Percentiles rank a stretch among this genome's conserved stretches.
These are phyloP conservation scores for Vigna trinervia DNA, from an alignment of 306 rosid genomes.

Conservation along the genomic window DNA sequence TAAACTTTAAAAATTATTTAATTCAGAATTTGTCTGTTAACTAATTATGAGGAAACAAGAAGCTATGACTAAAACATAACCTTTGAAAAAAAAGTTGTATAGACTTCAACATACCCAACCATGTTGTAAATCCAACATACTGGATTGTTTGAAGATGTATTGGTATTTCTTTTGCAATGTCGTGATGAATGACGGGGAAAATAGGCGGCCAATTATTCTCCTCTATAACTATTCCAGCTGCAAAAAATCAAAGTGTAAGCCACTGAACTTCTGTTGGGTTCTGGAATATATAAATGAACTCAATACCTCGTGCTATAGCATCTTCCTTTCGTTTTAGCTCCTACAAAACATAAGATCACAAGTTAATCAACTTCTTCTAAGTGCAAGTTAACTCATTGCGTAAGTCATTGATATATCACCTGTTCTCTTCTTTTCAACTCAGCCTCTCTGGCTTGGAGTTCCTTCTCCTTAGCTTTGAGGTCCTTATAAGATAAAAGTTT, in stretches of 20 bases:
- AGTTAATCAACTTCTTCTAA: conserved; percentile 27
- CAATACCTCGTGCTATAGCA: conserved; percentile 72
- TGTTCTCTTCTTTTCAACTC: conserved; percentile 88
- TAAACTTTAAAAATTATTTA: too few relatives aligned
- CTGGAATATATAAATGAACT: conserved; percentile 32
- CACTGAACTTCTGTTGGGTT: conserved; percentile 28
- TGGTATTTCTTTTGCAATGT: conserved; percentile 84
- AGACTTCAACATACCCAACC: conserved; percentile 70
- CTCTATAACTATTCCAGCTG: conserved; percentile 85
- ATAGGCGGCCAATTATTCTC: conserved; percentile 92
- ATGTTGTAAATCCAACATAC: conserved; percentile 89
- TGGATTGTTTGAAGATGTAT: conserved; percentile 85
- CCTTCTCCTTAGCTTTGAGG: conserved; percentile 73
- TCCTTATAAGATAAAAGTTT: conserved; percentile 52
- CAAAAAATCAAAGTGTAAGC: conserved; percentile 37
- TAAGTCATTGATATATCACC: conserved; percentile 47
- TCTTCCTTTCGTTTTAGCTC: conserved; percentile 85
- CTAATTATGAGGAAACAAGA: conserved; percentile 10
- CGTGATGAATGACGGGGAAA: conserved; percentile 89
- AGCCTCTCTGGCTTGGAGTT: conserved; percentile 88
- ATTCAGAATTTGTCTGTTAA: too few relatives aligned
- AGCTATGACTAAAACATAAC: conserved; percentile 38
- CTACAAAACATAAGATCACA: conserved; percentile 55
- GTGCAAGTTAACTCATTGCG: conserved; percentile 24
- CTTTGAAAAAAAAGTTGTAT: conserved; percentile 10